Percentiles rank a stretch among this genome's conserved stretches.
Evolutionary conservation across 768 basidiomycete species (phyloP).

Genomic region (Strobilomyces dryophilus): DNA sequence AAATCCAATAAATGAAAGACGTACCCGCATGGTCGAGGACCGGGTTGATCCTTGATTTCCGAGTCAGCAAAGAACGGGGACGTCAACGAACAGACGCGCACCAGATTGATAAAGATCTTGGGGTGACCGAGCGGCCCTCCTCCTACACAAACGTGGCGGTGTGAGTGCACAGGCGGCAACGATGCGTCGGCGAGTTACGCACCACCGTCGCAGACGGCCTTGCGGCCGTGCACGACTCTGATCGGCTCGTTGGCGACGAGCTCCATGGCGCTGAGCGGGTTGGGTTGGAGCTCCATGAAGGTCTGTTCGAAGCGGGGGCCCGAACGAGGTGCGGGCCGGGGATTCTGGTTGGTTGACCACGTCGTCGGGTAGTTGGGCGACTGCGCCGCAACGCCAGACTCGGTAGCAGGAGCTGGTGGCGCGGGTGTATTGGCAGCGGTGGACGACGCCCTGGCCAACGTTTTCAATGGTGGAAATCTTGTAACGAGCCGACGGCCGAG

Average conservation of each 20-base stretch:
- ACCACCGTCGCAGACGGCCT: constrained; percentile 96
- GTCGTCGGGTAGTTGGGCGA: constrained; percentile 78
- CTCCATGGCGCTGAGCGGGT: constrained; percentile 87
- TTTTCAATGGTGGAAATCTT: constrained; percentile 13
- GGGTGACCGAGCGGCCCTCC: constrained; percentile 95
- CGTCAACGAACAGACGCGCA: constrained; percentile 35
- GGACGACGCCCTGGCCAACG: constrained; percentile 24
- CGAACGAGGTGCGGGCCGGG: constrained; percentile 54
- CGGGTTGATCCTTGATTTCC: constrained; percentile 70
- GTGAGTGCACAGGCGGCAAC: constrained; percentile 12
- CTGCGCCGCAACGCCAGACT: constrained; percentile 49
- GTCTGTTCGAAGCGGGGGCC: constrained; percentile 94
- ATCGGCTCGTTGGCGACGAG: constrained; percentile 85
- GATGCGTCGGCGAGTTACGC: constrained; percentile 29
- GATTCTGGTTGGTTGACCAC: constrained; percentile 83
- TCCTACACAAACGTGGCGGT: constrained; percentile 44
- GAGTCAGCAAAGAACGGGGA: constrained; percentile 6
- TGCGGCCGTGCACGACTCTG: constrained; percentile 73
- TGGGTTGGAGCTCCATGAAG: constrained; percentile 80
- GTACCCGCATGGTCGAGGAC: constrained; percentile 86
- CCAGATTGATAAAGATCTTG: constrained; percentile 94
- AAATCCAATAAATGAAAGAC: constrained; percentile 30
- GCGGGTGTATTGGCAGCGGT: constrained; percentile 11
- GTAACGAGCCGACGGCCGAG: constrained; percentile 25
- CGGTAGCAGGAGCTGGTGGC: constrained; percentile 10